These are phyloP conservation scores for Auriscalpium vulgare DNA, from an alignment of 768 basidiomycete species.

Conservation along the genomic window DNA sequence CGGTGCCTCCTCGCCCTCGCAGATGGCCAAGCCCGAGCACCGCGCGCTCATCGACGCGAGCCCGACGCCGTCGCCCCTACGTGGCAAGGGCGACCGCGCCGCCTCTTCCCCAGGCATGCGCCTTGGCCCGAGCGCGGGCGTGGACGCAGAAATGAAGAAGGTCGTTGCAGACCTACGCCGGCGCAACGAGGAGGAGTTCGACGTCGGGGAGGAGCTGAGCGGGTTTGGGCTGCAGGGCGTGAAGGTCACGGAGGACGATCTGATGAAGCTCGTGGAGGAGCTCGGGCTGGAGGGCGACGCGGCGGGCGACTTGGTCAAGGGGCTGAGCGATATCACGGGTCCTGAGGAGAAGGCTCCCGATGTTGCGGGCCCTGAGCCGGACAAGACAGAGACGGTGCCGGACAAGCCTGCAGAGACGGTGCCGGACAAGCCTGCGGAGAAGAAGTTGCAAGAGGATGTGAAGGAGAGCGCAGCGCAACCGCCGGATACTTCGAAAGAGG, in stretches of 20 bases:
- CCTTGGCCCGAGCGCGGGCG: background rate
- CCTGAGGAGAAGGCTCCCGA: slow-evolving; percentile 9
- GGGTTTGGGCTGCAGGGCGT: slow-evolving; percentile 73
- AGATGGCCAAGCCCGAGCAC: slow-evolving; percentile 74
- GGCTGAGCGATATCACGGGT: slow-evolving; percentile 34
- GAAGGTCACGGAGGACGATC: slow-evolving; percentile 68
- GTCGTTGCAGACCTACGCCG: slow-evolving; percentile 5
- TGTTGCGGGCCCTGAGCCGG: background rate
- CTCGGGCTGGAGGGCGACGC: slow-evolving; percentile 71
- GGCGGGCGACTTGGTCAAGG: slow-evolving; percentile 68
- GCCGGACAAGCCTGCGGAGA: slow-evolving; percentile 3
- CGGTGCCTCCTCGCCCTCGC: slow-evolving; percentile 62
- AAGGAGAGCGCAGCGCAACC: background rate
- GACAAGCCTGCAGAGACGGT: slow-evolving; percentile 8
- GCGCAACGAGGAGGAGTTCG: slow-evolving; percentile 49
- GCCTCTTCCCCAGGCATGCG: background rate
- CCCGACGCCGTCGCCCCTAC: slow-evolving; percentile 22
- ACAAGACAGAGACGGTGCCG: slow-evolving; percentile 3
- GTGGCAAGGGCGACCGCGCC: background rate
- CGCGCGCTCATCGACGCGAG: slow-evolving; percentile 42
- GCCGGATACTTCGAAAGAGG: slow-evolving; percentile 20
- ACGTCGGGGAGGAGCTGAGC: slow-evolving; percentile 59
- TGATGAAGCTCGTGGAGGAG: slow-evolving; percentile 61
- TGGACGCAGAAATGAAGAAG: background rate
- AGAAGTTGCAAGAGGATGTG: slow-evolving; percentile 5